Conservation (phyloP, 805 yeast species). For the Candida dendrica region DNA sequence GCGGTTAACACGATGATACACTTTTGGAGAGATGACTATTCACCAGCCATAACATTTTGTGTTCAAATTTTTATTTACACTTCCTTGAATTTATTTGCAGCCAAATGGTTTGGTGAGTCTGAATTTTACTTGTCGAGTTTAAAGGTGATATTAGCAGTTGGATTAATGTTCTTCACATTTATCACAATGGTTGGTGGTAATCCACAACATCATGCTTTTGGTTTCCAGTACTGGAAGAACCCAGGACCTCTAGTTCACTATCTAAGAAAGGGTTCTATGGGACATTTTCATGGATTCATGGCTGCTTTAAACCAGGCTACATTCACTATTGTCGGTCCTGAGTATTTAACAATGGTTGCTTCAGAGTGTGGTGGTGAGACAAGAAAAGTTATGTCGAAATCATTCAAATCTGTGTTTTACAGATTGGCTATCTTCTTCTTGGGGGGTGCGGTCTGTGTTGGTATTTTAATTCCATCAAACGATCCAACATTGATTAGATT, state of each 20-base stretch:
- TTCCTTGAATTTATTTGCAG: slow-evolving; percentile 62
- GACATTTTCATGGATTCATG: slow-evolving; percentile 66
- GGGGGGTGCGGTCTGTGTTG: slow-evolving; percentile 60
- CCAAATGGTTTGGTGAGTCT: slow-evolving; percentile 68
- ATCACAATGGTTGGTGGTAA: too few relatives aligned
- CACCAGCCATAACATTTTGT: slow-evolving; percentile 62
- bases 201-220: too few relatives aligned
- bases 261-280: slow-evolving; percentile 46
- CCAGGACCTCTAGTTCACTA: slow-evolving; percentile 51
- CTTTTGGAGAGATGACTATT: slow-evolving; percentile 72
- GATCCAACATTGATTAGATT: slow-evolving; percentile 45
- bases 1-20: slow-evolving; percentile 58
- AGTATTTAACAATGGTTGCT: slow-evolving; percentile 75
- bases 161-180: too few relatives aligned
- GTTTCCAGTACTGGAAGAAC: slow-evolving; percentile 46
- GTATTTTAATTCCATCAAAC: slow-evolving; percentile 55
- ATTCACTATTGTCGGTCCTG: slow-evolving; percentile 81
- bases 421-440: slow-evolving; percentile 57
- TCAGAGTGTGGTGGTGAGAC: slow-evolving; percentile 72
- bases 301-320: slow-evolving; percentile 64
- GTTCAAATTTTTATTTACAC: slow-evolving; percentile 61
- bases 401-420: slow-evolving; percentile 65
- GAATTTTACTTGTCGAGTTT: slow-evolving; percentile 73
- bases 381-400: slow-evolving; percentile 61
- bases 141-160: slow-evolving; percentile 67